phyloP scores from a whole-genome alignment of 164 flowering plant genomes.

The Aristolochia californica region DNA sequence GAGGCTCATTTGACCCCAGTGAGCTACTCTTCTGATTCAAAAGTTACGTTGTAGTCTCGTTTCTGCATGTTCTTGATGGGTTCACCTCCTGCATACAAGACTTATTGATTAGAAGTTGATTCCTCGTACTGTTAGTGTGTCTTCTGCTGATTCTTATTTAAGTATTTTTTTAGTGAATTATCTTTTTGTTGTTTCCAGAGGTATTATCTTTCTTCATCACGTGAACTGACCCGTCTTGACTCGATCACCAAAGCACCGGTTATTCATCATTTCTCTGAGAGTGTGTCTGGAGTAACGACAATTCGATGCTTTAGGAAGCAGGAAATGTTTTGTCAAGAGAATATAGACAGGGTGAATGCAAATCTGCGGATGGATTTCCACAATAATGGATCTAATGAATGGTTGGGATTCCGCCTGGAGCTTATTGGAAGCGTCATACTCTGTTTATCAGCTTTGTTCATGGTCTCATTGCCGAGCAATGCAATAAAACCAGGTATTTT shows the following conservation, averaged over 20 bases:
- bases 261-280: conserved; percentile 94
- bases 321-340: conserved; percentile 44
- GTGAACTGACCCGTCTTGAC: conserved; percentile 90
- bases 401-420: conserved; percentile 95
- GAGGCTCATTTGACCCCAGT: not conserved
- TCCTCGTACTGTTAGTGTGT: not conserved
- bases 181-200: conserved; percentile 33
- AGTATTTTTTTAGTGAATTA: not conserved
- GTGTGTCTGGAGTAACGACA: conserved; percentile 82
- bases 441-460: conserved; percentile 68
- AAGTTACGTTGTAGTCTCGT: not conserved
- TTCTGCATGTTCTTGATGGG: not conserved
- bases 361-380: conserved; percentile 90
- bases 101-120: not conserved
- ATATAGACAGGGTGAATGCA: conserved; percentile 51
- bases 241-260: conserved; percentile 93
- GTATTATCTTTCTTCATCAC: conserved; percentile 70
- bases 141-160: not conserved
- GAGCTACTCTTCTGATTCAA: not conserved
- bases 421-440: conserved; percentile 64
- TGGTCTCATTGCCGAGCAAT: conserved; percentile 74
- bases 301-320: conserved; percentile 78
- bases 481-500: conserved; percentile 63
- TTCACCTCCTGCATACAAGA: not conserved
- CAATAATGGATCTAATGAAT: conserved; percentile 83